Evolutionary conservation across 2,329 filamentous ascomycete genomes (phyloP), one percentile per base, ranked within the genome.

Genomic region (Passalora sequoiae): DNA sequence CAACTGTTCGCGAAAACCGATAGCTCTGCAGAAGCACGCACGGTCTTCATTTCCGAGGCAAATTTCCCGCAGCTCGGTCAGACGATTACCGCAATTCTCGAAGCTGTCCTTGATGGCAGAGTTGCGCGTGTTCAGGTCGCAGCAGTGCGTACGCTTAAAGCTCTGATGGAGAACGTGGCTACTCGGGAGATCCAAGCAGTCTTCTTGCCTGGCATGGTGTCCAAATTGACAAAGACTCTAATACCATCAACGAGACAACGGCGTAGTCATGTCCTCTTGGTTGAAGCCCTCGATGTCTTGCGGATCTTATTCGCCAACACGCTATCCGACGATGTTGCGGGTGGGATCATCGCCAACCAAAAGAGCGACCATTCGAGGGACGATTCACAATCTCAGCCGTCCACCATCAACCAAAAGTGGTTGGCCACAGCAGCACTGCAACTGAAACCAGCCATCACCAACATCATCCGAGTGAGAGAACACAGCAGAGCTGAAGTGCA

Each of bases 131-230:
- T 91, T 15, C 89, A 91, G 59, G 61, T 83, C 4, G 77, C 84
- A 51, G 85, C 88, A 4, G 69, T 87, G 3, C 65, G 70, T 9
- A 80, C 84, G 5, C 62, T 96, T 2, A 68, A 77, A 38, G 69
- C 77, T 1, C 68, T 92, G 6, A 78, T 81, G 51, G 59, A 64
- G 5, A 77, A 80, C 16, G 73, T 95, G 31, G 80, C 76, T 40
- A 84, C 92, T 56, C 77, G 76, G 35, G 76, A 84, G n/a, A 80
- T 86, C 2, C 70, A 94, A 43, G 86, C 88, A 7, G 89, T 79
- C 49, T 92, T 98, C 58, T 73, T 97, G 30, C 92, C 94, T 0
- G 88, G 89, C 7, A 87, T 87, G 0, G 78, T 95, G 0, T 97
- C 92, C 3, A 80, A 81, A 1, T 69, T 98, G 17, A 82, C 84